Percentiles rank a stretch among this genome's conserved stretches.
phyloP scores from a whole-genome alignment of 257 asterid genomes.

The Ocimum tenuiflorum region DNA sequence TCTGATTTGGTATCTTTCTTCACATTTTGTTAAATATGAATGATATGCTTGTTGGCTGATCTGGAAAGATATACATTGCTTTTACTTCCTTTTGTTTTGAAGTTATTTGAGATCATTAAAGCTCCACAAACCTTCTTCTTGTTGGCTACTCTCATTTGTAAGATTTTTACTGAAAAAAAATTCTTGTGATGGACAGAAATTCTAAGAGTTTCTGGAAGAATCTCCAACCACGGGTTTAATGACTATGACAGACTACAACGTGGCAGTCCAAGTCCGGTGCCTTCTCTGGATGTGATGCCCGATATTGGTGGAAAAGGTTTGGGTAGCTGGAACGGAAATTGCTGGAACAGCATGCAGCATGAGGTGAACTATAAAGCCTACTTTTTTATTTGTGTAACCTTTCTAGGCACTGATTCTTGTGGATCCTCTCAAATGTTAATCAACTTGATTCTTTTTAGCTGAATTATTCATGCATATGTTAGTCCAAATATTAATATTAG shows the following conservation, averaged over 20 bases:
- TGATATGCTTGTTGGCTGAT: not conserved
- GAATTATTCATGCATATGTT: not conserved
- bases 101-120: not conserved
- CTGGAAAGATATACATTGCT: not conserved
- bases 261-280: slow-evolving; percentile 59
- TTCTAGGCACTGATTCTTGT: not conserved
- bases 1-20: not conserved
- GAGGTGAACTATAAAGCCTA: slow-evolving; percentile 41
- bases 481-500: not conserved
- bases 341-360: slow-evolving; percentile 48
- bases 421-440: not conserved
- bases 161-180: not conserved
- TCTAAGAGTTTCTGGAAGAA: slow-evolving; percentile 56
- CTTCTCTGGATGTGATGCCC: slow-evolving; percentile 49
- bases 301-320: slow-evolving; percentile 40
- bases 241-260: slow-evolving; percentile 58
- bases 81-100: not conserved
- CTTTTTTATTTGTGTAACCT: not conserved
- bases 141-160: not conserved
- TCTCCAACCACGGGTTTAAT: slow-evolving; percentile 46
- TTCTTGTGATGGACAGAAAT: slow-evolving; percentile 53
- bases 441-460: not conserved
- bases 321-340: slow-evolving; percentile 51
- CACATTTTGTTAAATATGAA: not conserved
- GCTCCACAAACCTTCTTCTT: not conserved